phyloP scores from a whole-genome alignment of 805 yeast species.

The Lipomyces lipofer region DNA sequence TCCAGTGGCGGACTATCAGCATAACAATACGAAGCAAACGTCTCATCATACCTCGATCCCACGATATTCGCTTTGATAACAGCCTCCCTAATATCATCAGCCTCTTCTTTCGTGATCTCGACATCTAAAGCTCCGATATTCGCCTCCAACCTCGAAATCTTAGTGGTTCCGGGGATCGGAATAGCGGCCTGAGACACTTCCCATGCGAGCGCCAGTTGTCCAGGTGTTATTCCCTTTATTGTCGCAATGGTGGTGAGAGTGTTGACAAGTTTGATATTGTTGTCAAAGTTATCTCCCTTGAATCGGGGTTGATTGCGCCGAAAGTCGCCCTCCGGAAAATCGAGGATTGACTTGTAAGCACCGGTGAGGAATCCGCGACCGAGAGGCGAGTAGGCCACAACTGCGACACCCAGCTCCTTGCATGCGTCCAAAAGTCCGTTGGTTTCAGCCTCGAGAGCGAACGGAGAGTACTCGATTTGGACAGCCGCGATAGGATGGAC shows the following conservation, averaged over 20 bases:
- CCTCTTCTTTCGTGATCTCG: slow-evolving; percentile 18
- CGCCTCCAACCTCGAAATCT: slow-evolving; percentile 58
- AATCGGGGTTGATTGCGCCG: slow-evolving; percentile 58
- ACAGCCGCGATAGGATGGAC: slow-evolving; percentile 62
- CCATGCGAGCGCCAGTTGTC: slow-evolving; percentile 75
- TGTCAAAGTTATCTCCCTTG: slow-evolving; percentile 54
- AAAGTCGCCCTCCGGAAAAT: slow-evolving; percentile 56
- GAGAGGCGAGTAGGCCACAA: slow-evolving; percentile 81
- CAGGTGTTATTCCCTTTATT: slow-evolving; percentile 49
- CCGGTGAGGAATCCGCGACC: slow-evolving; percentile 81
- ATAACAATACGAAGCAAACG: not conserved
- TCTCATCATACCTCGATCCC: slow-evolving; percentile 18
- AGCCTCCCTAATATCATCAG: slow-evolving; percentile 16
- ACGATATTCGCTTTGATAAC: slow-evolving; percentile 23
- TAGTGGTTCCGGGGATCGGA: slow-evolving; percentile 81
- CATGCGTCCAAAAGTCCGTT: slow-evolving; percentile 67
- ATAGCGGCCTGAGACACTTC: slow-evolving; percentile 52
- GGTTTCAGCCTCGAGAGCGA: slow-evolving; percentile 57
- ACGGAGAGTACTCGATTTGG: slow-evolving; percentile 77
- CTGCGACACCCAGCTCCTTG: slow-evolving; percentile 59
- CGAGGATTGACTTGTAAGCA: slow-evolving; percentile 46
- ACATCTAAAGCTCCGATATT: slow-evolving; percentile 46
- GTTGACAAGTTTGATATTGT: slow-evolving; percentile 54
- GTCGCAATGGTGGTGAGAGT: slow-evolving; percentile 53
- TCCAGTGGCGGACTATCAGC: not conserved